Conservation (phyloP, 2,329 filamentous ascomycete genomes). For the Nemania sp. region DNA sequence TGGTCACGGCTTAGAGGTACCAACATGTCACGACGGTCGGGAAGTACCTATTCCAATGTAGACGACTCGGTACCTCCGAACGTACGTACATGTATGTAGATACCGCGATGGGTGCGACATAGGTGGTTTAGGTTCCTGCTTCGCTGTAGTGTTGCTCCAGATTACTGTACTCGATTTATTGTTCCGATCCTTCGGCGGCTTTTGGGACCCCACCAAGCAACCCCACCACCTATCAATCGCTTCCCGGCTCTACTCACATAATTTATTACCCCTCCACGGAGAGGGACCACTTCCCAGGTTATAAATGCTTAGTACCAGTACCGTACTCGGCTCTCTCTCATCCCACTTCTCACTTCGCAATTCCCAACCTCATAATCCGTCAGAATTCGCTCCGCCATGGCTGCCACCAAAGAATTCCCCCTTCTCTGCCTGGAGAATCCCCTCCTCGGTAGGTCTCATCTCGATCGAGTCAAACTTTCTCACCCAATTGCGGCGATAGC, state of each 20-base stretch:
- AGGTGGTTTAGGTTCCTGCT: too few relatives aligned
- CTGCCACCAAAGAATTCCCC: conserved; percentile 77
- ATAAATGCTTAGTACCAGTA: too few relatives aligned
- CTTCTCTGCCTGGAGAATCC: conserved; percentile 97
- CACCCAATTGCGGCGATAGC: neutral
- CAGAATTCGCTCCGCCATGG: conserved; percentile 59
- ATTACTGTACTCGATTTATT: too few relatives aligned
- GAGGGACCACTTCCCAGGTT: neutral
- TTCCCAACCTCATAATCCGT: conserved; percentile 19
- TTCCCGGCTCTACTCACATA: conserved; percentile 28
- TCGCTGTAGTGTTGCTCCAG: too few relatives aligned
- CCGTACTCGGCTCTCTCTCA: neutral
- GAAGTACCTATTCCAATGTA: too few relatives aligned
- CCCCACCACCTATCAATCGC: conserved; percentile 36
- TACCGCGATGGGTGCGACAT: too few relatives aligned
- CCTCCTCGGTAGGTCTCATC: conserved; percentile 72
- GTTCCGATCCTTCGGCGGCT: too few relatives aligned
- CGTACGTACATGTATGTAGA: too few relatives aligned
- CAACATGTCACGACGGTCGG: too few relatives aligned
- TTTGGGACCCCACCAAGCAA: conserved; percentile 17
- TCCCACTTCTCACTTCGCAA: neutral
- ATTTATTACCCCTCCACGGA: conserved; percentile 41
- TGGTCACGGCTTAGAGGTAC: too few relatives aligned
- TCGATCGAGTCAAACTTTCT: conserved; percentile 25
- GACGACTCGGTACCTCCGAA: too few relatives aligned